phyloP scores from a whole-genome alignment of 306 rosid genomes.

The Arachis stenosperma region DNA sequence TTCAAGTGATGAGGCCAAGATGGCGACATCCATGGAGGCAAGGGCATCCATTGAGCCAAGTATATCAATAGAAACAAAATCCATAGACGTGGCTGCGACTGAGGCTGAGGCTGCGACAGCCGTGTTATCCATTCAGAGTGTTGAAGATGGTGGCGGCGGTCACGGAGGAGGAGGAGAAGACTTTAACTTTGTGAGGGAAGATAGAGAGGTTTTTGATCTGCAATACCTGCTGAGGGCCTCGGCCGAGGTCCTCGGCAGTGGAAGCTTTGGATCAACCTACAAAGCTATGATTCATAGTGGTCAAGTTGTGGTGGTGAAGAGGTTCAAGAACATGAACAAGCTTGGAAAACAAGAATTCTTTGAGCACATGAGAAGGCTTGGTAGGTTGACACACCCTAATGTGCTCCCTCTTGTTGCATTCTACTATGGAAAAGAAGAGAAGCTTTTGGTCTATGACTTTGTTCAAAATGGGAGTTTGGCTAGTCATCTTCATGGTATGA shows the following conservation, averaged over 20 bases:
- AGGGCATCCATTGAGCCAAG: slow-evolving; percentile 21
- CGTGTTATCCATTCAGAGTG: no score
- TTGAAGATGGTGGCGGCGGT: no score
- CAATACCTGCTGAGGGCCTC: slow-evolving; percentile 76
- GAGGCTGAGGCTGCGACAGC: no score
- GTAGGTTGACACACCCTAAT: slow-evolving; percentile 64
- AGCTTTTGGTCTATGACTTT: slow-evolving; percentile 60
- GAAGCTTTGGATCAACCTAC: slow-evolving; percentile 81
- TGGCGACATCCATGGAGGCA: slow-evolving; percentile 22
- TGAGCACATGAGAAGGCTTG: slow-evolving; percentile 72
- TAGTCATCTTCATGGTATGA: slow-evolving; percentile 67
- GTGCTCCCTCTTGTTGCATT: slow-evolving; percentile 66
- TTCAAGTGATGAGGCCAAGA: slow-evolving; percentile 36
- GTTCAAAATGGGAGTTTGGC: slow-evolving; percentile 69
- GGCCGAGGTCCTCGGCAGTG: slow-evolving; percentile 83
- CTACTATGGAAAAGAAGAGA: slow-evolving; percentile 63
- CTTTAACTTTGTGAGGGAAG: slow-evolving; percentile 52
- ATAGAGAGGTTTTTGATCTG: slow-evolving; percentile 54
- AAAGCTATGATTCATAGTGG: slow-evolving; percentile 68
- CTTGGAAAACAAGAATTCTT: slow-evolving; percentile 62
- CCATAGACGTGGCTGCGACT: no score
- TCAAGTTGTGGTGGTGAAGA: slow-evolving; percentile 75
- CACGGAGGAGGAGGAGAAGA: slow-evolving; percentile 29
- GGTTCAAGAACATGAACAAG: slow-evolving; percentile 71
- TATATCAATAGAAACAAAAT: no score